These are phyloP conservation scores for Botrytis byssoidea DNA, from an alignment of 2,329 filamentous ascomycete species.

Conservation along the genomic window DNA sequence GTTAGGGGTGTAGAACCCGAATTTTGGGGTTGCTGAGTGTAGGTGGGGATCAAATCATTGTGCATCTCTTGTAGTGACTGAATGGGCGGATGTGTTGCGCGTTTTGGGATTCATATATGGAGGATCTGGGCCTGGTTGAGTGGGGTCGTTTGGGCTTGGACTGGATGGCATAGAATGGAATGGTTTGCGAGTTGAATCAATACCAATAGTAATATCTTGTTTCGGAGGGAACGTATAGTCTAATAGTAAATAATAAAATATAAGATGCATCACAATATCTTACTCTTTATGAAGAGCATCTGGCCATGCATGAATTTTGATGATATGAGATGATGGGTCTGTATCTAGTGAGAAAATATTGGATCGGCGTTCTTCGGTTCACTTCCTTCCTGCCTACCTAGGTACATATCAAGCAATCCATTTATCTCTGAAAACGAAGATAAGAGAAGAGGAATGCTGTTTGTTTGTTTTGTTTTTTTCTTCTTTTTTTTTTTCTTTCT, in stretches of 20 bases:
- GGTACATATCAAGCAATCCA: not conserved
- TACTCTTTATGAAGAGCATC: not conserved
- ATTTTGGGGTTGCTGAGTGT: not conserved
- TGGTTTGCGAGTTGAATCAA: not conserved
- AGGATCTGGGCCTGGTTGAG: not conserved
- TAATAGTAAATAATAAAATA: not conserved
- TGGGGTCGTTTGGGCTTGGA: not conserved
- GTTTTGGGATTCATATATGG: slow-evolving; percentile 13
- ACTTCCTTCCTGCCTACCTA: not conserved
- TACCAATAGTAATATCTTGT: slow-evolving; percentile 6
- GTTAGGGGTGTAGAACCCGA: not conserved
- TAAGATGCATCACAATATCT: not conserved
- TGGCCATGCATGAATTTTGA: not conserved
- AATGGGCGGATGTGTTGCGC: not conserved
- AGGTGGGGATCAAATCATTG: not conserved
- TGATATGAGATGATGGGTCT: not conserved
- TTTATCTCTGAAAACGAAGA: not conserved
- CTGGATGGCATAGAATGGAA: not conserved
- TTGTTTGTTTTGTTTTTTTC: too few relatives aligned
- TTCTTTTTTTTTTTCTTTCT: too few relatives aligned
- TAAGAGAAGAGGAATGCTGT: too few relatives aligned
- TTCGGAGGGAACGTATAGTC: not conserved
- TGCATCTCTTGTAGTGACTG: not conserved
- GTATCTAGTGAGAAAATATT: not conserved
- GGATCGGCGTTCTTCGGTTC: not conserved